Base-by-base conservation (phyloP, 306 rosid genomes). In the Aeschynomene evenia region DNA sequence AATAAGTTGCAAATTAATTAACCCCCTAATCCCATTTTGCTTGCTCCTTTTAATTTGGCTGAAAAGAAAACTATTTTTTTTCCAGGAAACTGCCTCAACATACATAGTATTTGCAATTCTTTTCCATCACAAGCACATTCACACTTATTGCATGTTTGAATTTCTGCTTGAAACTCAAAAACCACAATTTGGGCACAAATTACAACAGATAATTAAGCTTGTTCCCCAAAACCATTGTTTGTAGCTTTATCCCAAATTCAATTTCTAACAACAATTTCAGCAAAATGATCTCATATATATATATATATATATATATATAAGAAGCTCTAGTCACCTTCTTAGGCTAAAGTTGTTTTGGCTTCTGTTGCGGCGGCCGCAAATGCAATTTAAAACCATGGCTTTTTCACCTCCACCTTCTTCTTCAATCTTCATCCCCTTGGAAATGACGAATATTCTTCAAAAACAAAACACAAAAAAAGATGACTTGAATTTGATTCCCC, bases 261-360 rank as follows among this genome's bases (percentile, higher is more conserved):
- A 56, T 16, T 34, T 10, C 42, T 7, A 26, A 51, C 40, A 50
- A 51, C 18, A 16, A 36, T 51, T 16, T 52, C 24, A 63, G 69
- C 23, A 49, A 22, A 59, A 28, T 33, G 45, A 33, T 71, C 33
- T 18, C 23, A n/a, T n/a, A 45, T 7, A 14, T 7, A 14, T 45
- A 0, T n/a, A n/a, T n/a, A n/a, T n/a, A n/a, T n/a, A n/a, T n/a
- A n/a, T n/a, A n/a, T n/a, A n/a, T n/a, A n/a, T n/a, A n/a, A n/a
- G n/a, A n/a, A n/a, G n/a, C n/a, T n/a, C n/a, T n/a, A n/a, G n/a
- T 42, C 28, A 51, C 74, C 22, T 40, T 68, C 10, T 50, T 34
- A 37, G 51, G 39, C 26, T 16, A 28, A 54, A 54, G 63, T 69
- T 55, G 40, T 69, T 40, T 68, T n/a, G n/a, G n/a, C n/a, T n/a